Base-by-base conservation (phyloP, 2,329 filamentous ascomycete genomes). In the Pseudogymnoascus sp. region DNA sequence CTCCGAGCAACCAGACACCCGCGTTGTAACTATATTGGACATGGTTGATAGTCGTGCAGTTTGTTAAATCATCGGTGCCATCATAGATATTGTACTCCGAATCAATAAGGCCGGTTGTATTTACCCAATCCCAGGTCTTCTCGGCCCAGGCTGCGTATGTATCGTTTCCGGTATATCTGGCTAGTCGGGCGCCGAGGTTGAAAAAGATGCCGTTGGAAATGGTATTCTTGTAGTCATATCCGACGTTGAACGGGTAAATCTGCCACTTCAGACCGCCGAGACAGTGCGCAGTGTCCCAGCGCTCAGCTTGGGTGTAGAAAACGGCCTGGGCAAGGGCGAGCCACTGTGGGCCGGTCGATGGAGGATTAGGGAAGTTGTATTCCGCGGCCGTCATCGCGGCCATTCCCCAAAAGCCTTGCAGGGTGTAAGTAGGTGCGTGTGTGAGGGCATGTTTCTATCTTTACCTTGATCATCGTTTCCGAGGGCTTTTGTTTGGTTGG, bases 191-290 rank as follows among this genome's bases (percentile, higher is more conserved):
- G 21, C 83, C 86, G 23, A 88, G 72, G 73, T 88, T 87, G 77
- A 88, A 88, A 75, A 88, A 87, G 74, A 84, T 86, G 6, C 86
- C 86, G 76, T 88, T 88, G 57, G 84, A 84, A 68, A 88, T 87
- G 21, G 82, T 80, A 75, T 88, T 88, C 71, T 88, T 87, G 77
- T 87, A 87, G 74, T 83, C 79, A 76, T 78, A 87, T 42, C 64
- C 64, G 11, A 53, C 82, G 77, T 92, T 92, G 77, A 87, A 90
- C 11, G 84, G 80, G 77, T 88, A 93, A 66, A 96, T 89, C 77
- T 96, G 91, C 92, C 92, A 96, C 67, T 88, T 85, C 68, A 96
- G 76, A 9, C 91, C 91, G 60, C 91, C 91, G 57, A 77, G 79
- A 74, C 91, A 96, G 0, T 79, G 80, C 0, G 76, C 70, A 2